Evolutionary conservation across 2,329 filamentous ascomycete genomes (phyloP).

Genomic region (Xylaria sp.): DNA sequence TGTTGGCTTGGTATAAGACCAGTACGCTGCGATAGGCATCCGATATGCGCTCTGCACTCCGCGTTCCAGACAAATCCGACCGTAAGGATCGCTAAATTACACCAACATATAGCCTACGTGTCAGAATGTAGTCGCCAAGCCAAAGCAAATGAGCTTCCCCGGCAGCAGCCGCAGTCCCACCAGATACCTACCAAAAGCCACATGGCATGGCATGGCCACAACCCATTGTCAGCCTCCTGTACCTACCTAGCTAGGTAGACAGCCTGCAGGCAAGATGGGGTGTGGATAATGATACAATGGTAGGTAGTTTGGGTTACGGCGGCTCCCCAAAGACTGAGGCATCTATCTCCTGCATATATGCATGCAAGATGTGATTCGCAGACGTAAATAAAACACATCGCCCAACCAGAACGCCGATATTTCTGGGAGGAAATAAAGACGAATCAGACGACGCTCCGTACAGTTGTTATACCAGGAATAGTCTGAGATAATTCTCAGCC

Average conservation of each 20-base stretch:
- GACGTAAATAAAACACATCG: conserved; percentile 27
- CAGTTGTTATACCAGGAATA: conserved; percentile 22
- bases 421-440: background rate
- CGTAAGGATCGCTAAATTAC: conserved; percentile 1
- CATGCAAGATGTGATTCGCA: conserved; percentile 32
- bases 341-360: conserved; percentile 20
- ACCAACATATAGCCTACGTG: background rate
- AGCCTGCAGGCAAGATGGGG: conserved; percentile 24
- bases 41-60: background rate
- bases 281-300: conserved; percentile 18
- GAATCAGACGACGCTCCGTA: conserved; percentile 20
- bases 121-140: conserved; percentile 30
- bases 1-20: background rate
- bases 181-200: conserved; percentile 27
- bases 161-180: conserved; percentile 37
- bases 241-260: background rate
- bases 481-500: conserved; percentile 22
- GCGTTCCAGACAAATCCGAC: background rate
- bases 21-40: background rate
- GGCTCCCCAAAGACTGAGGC: conserved; percentile 20
- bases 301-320: conserved; percentile 18
- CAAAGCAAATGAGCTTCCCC: conserved; percentile 17
- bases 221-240: conserved; percentile 16
- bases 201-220: conserved; percentile 35
- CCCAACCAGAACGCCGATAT: conserved; percentile 27